Base-by-base conservation (phyloP, 768 basidiomycete species). In the Termitomyces sp. region DNA sequence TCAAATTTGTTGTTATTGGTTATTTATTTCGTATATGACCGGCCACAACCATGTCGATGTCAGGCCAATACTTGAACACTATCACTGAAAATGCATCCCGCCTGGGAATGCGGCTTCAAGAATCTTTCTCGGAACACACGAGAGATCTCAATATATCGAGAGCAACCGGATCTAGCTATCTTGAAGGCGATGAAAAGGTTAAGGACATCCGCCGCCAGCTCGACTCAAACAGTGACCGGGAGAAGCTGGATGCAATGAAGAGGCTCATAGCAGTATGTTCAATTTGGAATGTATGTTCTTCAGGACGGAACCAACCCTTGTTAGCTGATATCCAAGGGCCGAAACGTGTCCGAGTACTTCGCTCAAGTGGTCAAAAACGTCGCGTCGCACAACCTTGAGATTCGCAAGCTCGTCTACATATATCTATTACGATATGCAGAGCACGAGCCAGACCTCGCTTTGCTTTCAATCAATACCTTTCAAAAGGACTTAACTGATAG, bases 311-410 rank as follows among this genome's bases (percentile, higher is more conserved):
- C 31, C 21, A 37, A 55, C 52, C 53, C 37, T 45, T n/a, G 37
- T 40, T 67, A 95, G 92, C 83, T 96, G 71, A 95, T 96, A 54
- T 94, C 92, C 38, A 95, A 96, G 76, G 87, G 88, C 48, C 87
- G 92, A 53, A 89, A 93, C 62, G 92, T 97, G 61, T 89, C 95
- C 25, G 84, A 88, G 59, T 95, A 94, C 81, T 98, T 98, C 66
- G 91, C 97, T 5, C 90, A 91, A 67, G 97, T 99, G 27, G 95
- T 98, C 65, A 98, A 95, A 77, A 95, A 95, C 65, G 96, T 98
- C 40, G 93, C 93, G 2, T 91, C 94, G 2, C 84, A 86, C 54
- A 92, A 92, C 67, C 84, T 98, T 48, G 94, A 97, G 71, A 89
- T 96, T 65, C 86, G 96, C 58, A 98, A 98, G 73, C 85, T 99